Evolutionary conservation across 1,284 basidiomycete genomes (phyloP), one percentile per base, ranked within the genome.

Genomic region (Xerocomus amazonicus): DNA sequence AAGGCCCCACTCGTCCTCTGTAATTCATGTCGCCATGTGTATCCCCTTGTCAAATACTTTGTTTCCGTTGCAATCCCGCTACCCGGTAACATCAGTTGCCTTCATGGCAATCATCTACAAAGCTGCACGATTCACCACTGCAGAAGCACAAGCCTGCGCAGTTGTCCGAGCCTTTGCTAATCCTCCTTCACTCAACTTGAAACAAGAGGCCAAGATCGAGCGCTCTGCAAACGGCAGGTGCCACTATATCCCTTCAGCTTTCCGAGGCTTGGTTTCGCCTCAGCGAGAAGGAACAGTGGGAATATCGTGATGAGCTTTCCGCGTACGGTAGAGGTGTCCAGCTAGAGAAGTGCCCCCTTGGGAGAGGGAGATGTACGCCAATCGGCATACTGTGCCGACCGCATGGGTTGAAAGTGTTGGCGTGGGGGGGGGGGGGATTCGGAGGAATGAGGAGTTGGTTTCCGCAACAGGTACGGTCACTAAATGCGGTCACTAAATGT

Each of bases 301-400:
- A 76, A n/a, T 88, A 90, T 62, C 76, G n/a, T n/a, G n/a, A n/a
- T n/a, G n/a, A n/a, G n/a, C n/a, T 90, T 48, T 73, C 77, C 45
- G 69, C 68, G 5, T 78, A 86, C 55, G 72, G 74, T 0, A 68
- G 64, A 54, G 47, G 59, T n/a, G 61, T 50, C 56, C 48, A 69
- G 65, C 23, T 23, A 65, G 65, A 34, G 66, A 67, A 51, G 77
- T 79, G 1, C 65, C 73, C 1, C 56, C 66, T 5, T 88, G 86
- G 87, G 77, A 80, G 54, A 71, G 73, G 54, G 76, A 80, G 53
- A 68, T 80, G 54, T 87, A 81, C 57, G 56, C 57, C n/a, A 70
- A 73, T 31, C 85, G 75, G 56, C 59, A 54, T 23, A n/a, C n/a
- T n/a, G n/a, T n/a, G n/a, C n/a, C n/a, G n/a, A n/a, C n/a, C n/a